Evolutionary conservation across 441 rosid genomes (phyloP).

Genomic region (Erodium moschatum): DNA sequence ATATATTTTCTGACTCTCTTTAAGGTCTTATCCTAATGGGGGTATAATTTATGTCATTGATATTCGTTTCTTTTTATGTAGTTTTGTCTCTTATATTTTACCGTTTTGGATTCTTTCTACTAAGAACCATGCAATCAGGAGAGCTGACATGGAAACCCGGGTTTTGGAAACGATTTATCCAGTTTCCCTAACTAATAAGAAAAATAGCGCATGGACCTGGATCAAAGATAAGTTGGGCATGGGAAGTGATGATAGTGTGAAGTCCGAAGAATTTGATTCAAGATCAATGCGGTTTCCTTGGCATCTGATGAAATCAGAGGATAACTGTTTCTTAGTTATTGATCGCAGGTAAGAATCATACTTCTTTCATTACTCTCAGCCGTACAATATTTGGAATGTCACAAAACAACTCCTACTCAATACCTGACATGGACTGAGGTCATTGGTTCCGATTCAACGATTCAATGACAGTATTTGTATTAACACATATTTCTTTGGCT

Average conservation of each 20-base stretch:
- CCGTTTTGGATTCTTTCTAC: constrained; percentile 18
- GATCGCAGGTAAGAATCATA: constrained; percentile 45
- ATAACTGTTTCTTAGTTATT: constrained; percentile 41
- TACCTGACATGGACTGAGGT: background rate
- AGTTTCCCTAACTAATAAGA: constrained; percentile 32
- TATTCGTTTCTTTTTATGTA: background rate
- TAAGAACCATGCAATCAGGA: constrained; percentile 90
- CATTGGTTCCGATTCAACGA: background rate
- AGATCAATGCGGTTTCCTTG: constrained; percentile 58
- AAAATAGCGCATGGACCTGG: constrained; percentile 57
- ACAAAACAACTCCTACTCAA: background rate
- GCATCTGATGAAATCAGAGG: constrained; percentile 62
- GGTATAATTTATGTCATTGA: background rate
- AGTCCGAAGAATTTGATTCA: constrained; percentile 42
- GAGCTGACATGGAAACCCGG: constrained; percentile 70
- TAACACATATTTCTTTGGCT: background rate
- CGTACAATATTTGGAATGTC: background rate
- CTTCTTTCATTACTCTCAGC: constrained; percentile 14
- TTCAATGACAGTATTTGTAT: background rate
- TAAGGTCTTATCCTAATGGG: background rate
- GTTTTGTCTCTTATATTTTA: constrained; percentile 19
- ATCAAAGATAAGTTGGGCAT: constrained; percentile 50
- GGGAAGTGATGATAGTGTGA: constrained; percentile 33
- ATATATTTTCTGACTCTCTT: background rate
- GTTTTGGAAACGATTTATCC: constrained; percentile 85